Evolutionary conservation across 2,329 filamentous ascomycete species (phyloP).

Genomic region (Exophiala xenobiotica): DNA sequence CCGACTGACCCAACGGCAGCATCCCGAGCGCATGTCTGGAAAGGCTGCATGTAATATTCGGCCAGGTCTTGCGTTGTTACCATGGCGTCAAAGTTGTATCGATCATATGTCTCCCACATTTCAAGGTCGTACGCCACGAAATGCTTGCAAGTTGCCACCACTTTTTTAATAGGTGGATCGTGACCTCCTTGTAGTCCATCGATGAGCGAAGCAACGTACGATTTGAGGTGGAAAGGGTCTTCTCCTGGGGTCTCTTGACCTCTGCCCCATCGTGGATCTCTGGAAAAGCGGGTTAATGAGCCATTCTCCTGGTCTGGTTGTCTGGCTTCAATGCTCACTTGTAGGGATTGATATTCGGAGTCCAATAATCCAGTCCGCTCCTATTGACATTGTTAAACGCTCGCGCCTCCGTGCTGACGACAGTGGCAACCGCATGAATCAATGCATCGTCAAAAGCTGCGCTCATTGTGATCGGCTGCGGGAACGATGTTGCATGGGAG

Average conservation of each 20-base stretch:
- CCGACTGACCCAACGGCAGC: constrained; percentile 38
- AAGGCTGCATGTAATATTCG: constrained; percentile 67
- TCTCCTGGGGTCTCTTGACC: constrained; percentile 62
- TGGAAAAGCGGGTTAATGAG: constrained; percentile 23
- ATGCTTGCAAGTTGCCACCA: constrained; percentile 61
- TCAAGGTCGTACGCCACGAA: constrained; percentile 60
- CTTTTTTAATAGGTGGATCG: constrained; percentile 43
- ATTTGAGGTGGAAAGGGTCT: constrained; percentile 52
- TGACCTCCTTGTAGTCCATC: constrained; percentile 54
- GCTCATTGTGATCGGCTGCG: constrained; percentile 61
- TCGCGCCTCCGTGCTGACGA: constrained; percentile 59
- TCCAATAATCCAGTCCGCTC: constrained; percentile 61
- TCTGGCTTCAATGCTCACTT: constrained; percentile 13
- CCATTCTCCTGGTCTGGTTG: neutral
- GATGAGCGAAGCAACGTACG: constrained; percentile 55
- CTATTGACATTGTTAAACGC: constrained; percentile 63
- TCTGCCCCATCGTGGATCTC: constrained; percentile 63
- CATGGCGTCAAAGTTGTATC: constrained; percentile 56
- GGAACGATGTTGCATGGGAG: constrained; percentile 64
- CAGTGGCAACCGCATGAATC: constrained; percentile 56
- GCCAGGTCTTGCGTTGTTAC: constrained; percentile 60
- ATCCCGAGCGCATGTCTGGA: constrained; percentile 62
- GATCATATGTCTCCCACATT: constrained; percentile 43
- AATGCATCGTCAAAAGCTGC: constrained; percentile 65
- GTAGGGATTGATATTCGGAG: constrained; percentile 67